phyloP scores from a whole-genome alignment of 495 filamentous ascomycete genomes.

The Echria macrotheca region DNA sequence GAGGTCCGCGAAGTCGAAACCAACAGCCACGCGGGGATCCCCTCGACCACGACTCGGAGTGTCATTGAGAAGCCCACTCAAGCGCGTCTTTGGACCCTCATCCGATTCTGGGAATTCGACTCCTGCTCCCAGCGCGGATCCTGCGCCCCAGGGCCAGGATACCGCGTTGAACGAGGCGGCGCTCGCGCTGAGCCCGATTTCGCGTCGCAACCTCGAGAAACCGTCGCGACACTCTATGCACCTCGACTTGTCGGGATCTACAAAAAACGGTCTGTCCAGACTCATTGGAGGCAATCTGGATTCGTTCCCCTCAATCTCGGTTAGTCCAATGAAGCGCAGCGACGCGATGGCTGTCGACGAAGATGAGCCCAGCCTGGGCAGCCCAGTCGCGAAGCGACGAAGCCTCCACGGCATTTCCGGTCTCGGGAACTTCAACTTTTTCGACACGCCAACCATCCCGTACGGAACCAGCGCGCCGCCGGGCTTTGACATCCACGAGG shows the following conservation, averaged over 20 bases:
- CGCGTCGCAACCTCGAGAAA: slow-evolving; percentile 41
- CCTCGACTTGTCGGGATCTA: slow-evolving; percentile 44
- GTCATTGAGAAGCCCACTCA: slow-evolving; percentile 69
- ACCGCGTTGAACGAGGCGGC: slow-evolving; percentile 40
- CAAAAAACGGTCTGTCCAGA: slow-evolving; percentile 43
- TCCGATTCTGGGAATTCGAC: slow-evolving; percentile 65
- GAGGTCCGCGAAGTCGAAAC: slow-evolving; percentile 44
- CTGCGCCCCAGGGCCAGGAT: slow-evolving; percentile 47
- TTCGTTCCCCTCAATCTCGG: slow-evolving; percentile 47
- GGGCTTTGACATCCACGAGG: slow-evolving; percentile 43
- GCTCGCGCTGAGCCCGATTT: slow-evolving; percentile 32
- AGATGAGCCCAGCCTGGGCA: slow-evolving; percentile 61
- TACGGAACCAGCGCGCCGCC: slow-evolving; percentile 15
- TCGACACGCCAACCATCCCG: slow-evolving; percentile 42
- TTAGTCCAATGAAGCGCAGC: slow-evolving; percentile 87
- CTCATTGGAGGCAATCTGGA: slow-evolving; percentile 36
- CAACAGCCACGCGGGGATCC: slow-evolving; percentile 40
- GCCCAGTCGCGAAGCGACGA: slow-evolving; percentile 79
- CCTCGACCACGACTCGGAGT: slow-evolving; percentile 47
- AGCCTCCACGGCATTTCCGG: slow-evolving; percentile 66
- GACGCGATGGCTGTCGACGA: slow-evolving; percentile 86
- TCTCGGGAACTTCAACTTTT: slow-evolving; percentile 61
- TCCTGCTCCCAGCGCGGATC: slow-evolving; percentile 34
- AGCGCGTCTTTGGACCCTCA: slow-evolving; percentile 65
- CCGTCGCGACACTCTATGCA: slow-evolving; percentile 40